These are phyloP conservation scores for Wickerhamomyces sp. DNA, from an alignment of 1,139 yeast genomes.

Conservation along the genomic window DNA sequence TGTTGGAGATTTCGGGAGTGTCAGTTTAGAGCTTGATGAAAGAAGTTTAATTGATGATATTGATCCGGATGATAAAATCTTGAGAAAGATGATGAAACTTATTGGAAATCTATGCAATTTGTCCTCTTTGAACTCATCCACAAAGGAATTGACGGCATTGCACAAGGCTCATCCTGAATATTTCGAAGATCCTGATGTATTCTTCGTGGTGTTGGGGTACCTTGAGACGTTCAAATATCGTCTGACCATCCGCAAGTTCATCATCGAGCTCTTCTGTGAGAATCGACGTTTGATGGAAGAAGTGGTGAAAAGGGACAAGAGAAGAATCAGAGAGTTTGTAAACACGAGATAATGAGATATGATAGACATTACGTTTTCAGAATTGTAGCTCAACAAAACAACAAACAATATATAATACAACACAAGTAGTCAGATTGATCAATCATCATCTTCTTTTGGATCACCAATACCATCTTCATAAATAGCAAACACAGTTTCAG, in stretches of 20 bases:
- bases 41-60: conserved; percentile 14
- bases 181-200: conserved; percentile 55
- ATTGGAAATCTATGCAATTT: conserved; percentile 62
- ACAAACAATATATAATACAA: too few relatives aligned
- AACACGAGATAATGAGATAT: too few relatives aligned
- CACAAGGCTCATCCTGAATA: conserved; percentile 48
- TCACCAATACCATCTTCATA: conserved; percentile 97
- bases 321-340: conserved; percentile 19
- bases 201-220: conserved; percentile 53
- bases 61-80: conserved; percentile 31
- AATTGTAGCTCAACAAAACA: too few relatives aligned
- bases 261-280: conserved; percentile 58
- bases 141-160: conserved; percentile 53
- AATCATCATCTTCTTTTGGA: conserved; percentile 85
- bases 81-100: conserved; percentile 46
- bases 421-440: too few relatives aligned
- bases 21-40: conserved; percentile 11
- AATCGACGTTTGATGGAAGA: conserved; percentile 53
- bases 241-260: conserved; percentile 56
- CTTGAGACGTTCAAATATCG: conserved; percentile 67
- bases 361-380: too few relatives aligned
- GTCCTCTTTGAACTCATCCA: conserved; percentile 59
- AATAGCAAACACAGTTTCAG: conserved; percentile 92
- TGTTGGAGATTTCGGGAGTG: conserved; percentile 6
- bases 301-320: conserved; percentile 40